A percentile compares a stretch with the other conserved stretches of the same genome.
Conservation (phyloP, 2,329 filamentous ascomycete species). For the Westerdykella ornata region DNA sequence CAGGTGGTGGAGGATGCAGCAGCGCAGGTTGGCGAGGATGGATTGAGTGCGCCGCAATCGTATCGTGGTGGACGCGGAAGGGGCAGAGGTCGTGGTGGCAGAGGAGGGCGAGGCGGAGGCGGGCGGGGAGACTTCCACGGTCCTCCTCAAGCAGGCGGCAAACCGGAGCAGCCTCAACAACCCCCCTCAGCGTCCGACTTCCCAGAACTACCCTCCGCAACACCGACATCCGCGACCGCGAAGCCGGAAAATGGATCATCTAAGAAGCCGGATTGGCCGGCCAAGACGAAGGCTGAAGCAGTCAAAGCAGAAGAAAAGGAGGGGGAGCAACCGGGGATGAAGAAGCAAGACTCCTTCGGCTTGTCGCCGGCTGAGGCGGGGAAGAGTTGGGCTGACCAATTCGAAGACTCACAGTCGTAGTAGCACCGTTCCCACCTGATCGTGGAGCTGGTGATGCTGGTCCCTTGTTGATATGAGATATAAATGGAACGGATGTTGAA, state of each 20-base stretch:
- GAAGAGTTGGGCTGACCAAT: conserved; percentile 43
- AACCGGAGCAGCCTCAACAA: conserved; percentile 14
- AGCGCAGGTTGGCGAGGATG: conserved; percentile 8
- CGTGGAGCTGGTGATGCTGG: too few species aligned
- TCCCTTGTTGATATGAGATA: too few species aligned
- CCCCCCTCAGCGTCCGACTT: conserved; percentile 41
- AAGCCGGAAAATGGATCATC: conserved; percentile 10
- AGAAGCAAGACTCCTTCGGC: conserved; percentile 31
- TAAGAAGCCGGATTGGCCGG: conserved; percentile 27
- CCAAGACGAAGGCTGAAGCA: conserved; percentile 15
- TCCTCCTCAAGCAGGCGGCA: conserved; percentile 8
- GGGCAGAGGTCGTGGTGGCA: conserved; percentile 30
- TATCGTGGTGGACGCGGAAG: conserved; percentile 27
- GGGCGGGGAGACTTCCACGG: conserved; percentile 22
- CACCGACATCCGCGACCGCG: conserved; percentile 6
- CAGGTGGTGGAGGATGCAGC: conserved; percentile 24
- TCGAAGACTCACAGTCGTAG: conserved; percentile 30
- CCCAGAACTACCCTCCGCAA: conserved; percentile 37
- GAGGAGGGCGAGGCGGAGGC: conserved; percentile 28
- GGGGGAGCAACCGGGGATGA: conserved; percentile 18
- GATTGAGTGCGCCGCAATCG: conserved; percentile 10
- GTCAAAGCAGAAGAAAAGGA: conserved; percentile 3
- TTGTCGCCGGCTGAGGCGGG: conserved; percentile 25
- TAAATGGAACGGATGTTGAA: too few species aligned
- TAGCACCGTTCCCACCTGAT: background rate